Evolutionary conservation across 352 stramenopile species (phyloP).

Genomic region (Globisporangium sylvaticum): DNA sequence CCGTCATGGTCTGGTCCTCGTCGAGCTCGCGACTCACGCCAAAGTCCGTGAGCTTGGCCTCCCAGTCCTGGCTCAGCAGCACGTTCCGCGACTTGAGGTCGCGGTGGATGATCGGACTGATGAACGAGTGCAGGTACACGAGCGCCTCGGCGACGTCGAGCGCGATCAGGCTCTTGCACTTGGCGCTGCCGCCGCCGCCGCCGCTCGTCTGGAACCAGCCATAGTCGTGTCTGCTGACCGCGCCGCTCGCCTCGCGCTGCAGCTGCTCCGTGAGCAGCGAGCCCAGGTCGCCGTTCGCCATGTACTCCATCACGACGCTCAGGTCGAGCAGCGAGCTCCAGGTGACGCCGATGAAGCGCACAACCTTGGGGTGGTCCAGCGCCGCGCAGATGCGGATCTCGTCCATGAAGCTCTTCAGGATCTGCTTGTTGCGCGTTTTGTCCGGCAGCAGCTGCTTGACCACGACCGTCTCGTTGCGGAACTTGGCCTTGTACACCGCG

Average conservation of each 20-base stretch:
- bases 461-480: constrained; percentile 29
- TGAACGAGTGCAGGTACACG: constrained; percentile 54
- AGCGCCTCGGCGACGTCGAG: constrained; percentile 48
- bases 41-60: constrained; percentile 25
- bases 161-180: constrained; percentile 36
- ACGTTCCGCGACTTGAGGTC: constrained; percentile 85
- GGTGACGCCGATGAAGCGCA: constrained; percentile 47
- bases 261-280: constrained; percentile 25
- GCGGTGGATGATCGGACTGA: constrained; percentile 67
- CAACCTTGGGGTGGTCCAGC: constrained; percentile 50
- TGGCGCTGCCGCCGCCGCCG: not conserved
- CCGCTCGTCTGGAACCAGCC: constrained; percentile 15
- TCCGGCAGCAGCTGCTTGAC: constrained; percentile 35
- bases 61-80: constrained; percentile 25
- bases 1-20: constrained; percentile 31
- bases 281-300: constrained; percentile 42
- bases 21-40: constrained; percentile 22
- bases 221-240: constrained; percentile 1
- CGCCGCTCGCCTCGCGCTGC: constrained; percentile 13
- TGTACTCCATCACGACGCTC: constrained; percentile 42
- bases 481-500: constrained; percentile 26
- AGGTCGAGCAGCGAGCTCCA: constrained; percentile 54
- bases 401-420: constrained; percentile 45
- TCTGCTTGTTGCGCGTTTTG: constrained; percentile 24
- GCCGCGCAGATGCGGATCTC: constrained; percentile 64